A percentile compares a stretch with the other conserved stretches of the same genome.
These are phyloP conservation scores for Penicillium steckii DNA, from an alignment of 495 filamentous ascomycete genomes.

Conservation along the genomic window DNA sequence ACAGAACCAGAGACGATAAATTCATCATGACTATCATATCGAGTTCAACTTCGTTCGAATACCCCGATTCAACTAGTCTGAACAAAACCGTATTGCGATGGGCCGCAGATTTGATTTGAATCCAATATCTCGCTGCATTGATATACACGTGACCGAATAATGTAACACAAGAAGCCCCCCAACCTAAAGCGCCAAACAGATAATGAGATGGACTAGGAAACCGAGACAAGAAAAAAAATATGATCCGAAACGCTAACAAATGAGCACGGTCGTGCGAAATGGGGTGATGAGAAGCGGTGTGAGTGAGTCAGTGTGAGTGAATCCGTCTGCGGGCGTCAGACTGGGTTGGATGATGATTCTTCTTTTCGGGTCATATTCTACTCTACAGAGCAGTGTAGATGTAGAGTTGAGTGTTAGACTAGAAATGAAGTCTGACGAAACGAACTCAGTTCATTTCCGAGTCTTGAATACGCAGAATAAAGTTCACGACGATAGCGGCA, in stretches of 20 bases:
- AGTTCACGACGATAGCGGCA: conserved; percentile 88
- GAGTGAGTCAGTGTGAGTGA: background rate
- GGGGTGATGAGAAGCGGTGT: background rate
- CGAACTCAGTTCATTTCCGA: conserved; percentile 18
- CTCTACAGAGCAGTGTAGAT: background rate
- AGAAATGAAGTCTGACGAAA: too few relatives aligned
- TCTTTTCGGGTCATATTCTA: background rate
- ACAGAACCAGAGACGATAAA: background rate
- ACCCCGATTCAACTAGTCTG: too few relatives aligned
- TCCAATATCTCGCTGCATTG: background rate
- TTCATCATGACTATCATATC: too few relatives aligned
- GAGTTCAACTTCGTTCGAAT: too few relatives aligned
- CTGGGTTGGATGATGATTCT: too few relatives aligned
- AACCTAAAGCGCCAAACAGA: background rate
- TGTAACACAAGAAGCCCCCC: background rate
- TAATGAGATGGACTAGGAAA: background rate
- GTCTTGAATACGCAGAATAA: conserved; percentile 77
- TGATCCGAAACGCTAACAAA: background rate
- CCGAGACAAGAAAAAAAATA: background rate
- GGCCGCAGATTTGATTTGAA: background rate
- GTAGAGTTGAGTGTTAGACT: too few relatives aligned
- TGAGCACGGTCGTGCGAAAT: background rate
- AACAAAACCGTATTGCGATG: background rate
- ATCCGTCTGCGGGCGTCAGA: too few relatives aligned
- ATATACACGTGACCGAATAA: conserved; percentile 1